A percentile compares a stretch with the other conserved stretches of the same genome.
Conservation (phyloP, 2,329 filamentous ascomycete species). For the Fusarium brachygibbosum region DNA sequence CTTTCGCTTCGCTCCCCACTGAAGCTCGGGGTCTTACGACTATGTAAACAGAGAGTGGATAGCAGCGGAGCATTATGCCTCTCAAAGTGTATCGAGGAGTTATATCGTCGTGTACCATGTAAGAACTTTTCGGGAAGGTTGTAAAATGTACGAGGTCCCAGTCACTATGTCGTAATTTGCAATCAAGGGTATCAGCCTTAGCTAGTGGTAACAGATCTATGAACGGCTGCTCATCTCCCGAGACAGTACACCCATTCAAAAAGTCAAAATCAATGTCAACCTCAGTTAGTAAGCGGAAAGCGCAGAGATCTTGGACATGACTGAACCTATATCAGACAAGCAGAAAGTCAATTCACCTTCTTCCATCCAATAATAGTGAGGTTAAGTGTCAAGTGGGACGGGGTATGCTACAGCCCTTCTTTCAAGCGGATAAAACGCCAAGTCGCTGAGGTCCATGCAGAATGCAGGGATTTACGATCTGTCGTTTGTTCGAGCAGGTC, state of each 20-base stretch:
- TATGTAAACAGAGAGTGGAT: neutral
- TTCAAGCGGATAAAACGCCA: neutral
- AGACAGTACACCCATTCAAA: neutral
- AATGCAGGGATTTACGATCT: neutral
- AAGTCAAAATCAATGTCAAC: conserved; percentile 1
- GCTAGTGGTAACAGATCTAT: too few relatives aligned
- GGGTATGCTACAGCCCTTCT: neutral
- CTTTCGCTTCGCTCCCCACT: neutral
- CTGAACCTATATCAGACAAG: neutral
- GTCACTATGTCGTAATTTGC: neutral
- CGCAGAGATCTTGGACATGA: neutral
- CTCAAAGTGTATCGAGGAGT: neutral
- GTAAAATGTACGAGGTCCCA: neutral
- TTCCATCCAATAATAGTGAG: neutral
- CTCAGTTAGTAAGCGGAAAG: neutral
- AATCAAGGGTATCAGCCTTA: neutral
- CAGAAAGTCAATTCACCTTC: neutral
- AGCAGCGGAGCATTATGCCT: neutral
- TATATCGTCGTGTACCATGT: too few relatives aligned
- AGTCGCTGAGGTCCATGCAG: neutral
- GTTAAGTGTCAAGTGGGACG: neutral
- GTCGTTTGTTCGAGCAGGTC: neutral
- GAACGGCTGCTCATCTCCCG: neutral
- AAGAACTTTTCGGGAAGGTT: neutral
- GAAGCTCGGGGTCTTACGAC: neutral